Percentiles rank a stretch among this genome's conserved stretches.
phyloP scores from a whole-genome alignment of 306 rosid genomes.

The Lathyrus tuberosus region DNA sequence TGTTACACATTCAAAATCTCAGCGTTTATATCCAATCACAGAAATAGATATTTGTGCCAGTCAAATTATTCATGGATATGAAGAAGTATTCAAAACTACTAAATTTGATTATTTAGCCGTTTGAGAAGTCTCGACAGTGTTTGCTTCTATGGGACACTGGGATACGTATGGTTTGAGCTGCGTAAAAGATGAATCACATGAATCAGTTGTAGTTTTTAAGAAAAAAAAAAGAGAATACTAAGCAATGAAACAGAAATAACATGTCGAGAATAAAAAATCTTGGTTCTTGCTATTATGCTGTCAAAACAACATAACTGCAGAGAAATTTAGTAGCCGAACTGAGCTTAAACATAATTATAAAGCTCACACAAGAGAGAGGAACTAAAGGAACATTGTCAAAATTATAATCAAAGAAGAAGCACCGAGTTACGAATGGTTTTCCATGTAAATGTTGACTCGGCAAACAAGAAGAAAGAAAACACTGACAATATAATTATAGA shows the following conservation, averaged over 20 bases:
- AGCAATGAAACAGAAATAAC: background rate
- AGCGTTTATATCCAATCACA: background rate
- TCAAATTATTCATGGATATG: constrained; percentile 18
- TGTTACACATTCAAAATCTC: background rate
- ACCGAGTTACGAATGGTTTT: background rate
- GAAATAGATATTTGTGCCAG: background rate
- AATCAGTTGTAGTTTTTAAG: constrained; percentile 16
- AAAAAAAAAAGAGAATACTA: background rate
- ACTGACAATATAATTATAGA: constrained; percentile 1
- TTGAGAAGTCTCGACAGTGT: constrained; percentile 43
- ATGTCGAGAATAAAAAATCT: constrained; percentile 14
- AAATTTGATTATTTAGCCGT: constrained; percentile 30
- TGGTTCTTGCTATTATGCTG: background rate
- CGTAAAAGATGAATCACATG: constrained; percentile 6
- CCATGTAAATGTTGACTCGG: constrained; percentile 6
- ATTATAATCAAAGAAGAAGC: background rate
- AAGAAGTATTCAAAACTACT: background rate
- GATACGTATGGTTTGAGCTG: constrained; percentile 65
- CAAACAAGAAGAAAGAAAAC: constrained; percentile 29
- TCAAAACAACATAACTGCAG: constrained; percentile 14
- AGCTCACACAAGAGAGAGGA: constrained; percentile 13
- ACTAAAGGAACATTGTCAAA: constrained; percentile 12
- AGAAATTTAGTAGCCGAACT: background rate
- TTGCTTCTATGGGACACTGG: constrained; percentile 49
- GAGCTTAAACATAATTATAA: constrained; percentile 12